Evolutionary conservation across 768 basidiomycete genomes (phyloP).

Genomic region (Pleurotus salmoneostramineus): DNA sequence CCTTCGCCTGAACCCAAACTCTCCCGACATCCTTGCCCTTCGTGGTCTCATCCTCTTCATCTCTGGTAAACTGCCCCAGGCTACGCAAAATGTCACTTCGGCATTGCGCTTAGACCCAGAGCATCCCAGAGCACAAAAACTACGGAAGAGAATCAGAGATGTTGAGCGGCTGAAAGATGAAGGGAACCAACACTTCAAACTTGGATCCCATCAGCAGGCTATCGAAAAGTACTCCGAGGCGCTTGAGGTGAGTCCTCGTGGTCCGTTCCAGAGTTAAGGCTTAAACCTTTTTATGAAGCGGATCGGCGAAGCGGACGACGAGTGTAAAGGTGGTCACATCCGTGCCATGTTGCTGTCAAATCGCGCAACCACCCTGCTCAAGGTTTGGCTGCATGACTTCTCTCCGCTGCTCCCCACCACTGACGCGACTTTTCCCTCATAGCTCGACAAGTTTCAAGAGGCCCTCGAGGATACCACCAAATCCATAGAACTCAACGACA

Average conservation of each 20-base stretch:
- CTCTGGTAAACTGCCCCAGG: constrained; percentile 62
- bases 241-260: constrained; percentile 49
- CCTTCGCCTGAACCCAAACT: constrained; percentile 64
- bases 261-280: background rate
- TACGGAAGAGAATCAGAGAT: constrained; percentile 78
- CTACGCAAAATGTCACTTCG: constrained; percentile 64
- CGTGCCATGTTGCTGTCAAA: constrained; percentile 80
- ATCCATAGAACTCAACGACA: constrained; percentile 57
- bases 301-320: constrained; percentile 64
- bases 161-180: constrained; percentile 84
- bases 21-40: constrained; percentile 75
- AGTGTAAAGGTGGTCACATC: constrained; percentile 77
- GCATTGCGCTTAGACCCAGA: constrained; percentile 80
- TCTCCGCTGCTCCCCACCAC: constrained; percentile 5
- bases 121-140: constrained; percentile 60
- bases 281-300: constrained; percentile 31
- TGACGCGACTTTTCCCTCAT: constrained; percentile 4
- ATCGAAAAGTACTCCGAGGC: constrained; percentile 67
- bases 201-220: constrained; percentile 54
- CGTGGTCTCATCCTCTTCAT: constrained; percentile 80
- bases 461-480: constrained; percentile 70
- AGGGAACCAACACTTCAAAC: constrained; percentile 76
- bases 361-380: constrained; percentile 76
- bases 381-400: constrained; percentile 37
- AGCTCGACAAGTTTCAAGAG: constrained; percentile 64